Evolutionary conservation across 2,329 filamentous ascomycete species (phyloP), one percentile per base, ranked within the genome.

Genomic region (Neocucurbitaria cava): DNA sequence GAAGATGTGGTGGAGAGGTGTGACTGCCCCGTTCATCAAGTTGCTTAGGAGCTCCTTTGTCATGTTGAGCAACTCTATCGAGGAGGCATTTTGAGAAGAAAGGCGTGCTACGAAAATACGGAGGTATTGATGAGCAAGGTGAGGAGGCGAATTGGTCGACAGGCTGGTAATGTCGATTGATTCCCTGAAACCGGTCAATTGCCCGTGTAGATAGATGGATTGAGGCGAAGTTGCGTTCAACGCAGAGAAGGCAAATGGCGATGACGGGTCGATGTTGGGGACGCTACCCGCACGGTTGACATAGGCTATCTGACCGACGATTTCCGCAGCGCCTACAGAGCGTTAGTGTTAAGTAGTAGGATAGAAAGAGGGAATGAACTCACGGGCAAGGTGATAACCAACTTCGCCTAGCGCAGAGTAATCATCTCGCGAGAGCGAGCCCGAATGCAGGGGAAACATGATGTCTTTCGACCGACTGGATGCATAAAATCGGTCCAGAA

Each of bases 401-500:
- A 68, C 61, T 31, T 76, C 72, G 5, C 71, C 71, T 5, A 74
- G 54, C 3, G 70, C 68, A 23, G 58, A 48, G 38, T 61, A 65
- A 24, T 76, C 72, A 9, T 74, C 71, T 8, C 71, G 65, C 21
- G 71, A 70, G 5, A 73, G 56, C 18, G 64, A 65, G 8, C 72
- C 68, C 28, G 64, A 62, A 33, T 71, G 64, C 21, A 71, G 48
- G 5, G 72, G 71, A 31, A 76, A 53, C 43, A 72, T 61, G 17
- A 72, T 66, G 38, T 74, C 68, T 31, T 68, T 74, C 7, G 64
- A 69, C 33, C 69, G 65, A 50, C 68, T 69, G 41, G 72, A 70
- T 11, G 73, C 72, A 46, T 76, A 67, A 40, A 75, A 75, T 20
- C 72, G 70, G 44, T 76, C 74, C n/a, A 76, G 38, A 26, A 75